Percentiles rank a stretch among this genome's conserved stretches.
phyloP scores from a whole-genome alignment of 2,329 filamentous ascomycete species.

The Triangularia setosa region DNA sequence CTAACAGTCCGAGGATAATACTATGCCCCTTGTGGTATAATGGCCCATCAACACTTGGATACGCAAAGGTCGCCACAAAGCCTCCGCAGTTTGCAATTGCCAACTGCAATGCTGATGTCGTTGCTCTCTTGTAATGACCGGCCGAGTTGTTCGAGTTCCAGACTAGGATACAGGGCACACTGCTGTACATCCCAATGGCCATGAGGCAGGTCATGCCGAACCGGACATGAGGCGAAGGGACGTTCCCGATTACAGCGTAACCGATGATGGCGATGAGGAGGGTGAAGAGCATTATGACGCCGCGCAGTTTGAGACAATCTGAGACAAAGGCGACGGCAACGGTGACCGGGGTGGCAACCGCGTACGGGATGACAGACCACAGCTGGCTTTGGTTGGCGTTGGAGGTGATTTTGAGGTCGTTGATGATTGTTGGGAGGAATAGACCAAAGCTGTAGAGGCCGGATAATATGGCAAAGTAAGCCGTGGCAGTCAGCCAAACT shows the following conservation, averaged over 20 bases:
- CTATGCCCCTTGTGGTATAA: slow-evolving; percentile 59
- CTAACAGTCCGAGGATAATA: slow-evolving; percentile 55
- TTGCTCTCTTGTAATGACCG: slow-evolving; percentile 66
- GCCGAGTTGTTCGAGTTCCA: slow-evolving; percentile 68
- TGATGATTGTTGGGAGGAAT: slow-evolving; percentile 63
- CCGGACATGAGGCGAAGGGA: slow-evolving; percentile 46
- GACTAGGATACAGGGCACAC: slow-evolving; percentile 58
- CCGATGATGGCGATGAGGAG: slow-evolving; percentile 62
- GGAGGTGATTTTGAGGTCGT: slow-evolving; percentile 49
- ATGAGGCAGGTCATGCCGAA: slow-evolving; percentile 67
- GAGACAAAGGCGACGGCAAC: slow-evolving; percentile 55
- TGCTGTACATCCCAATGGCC: slow-evolving; percentile 61
- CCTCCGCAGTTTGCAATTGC: slow-evolving; percentile 64
- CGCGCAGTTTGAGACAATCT: slow-evolving; percentile 56
- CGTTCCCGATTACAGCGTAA: slow-evolving; percentile 60
- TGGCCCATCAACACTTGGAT: slow-evolving; percentile 52
- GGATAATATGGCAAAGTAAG: slow-evolving; percentile 57
- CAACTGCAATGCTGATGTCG: slow-evolving; percentile 61
- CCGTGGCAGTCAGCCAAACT: slow-evolving; percentile 59
- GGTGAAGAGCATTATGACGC: slow-evolving; percentile 59
- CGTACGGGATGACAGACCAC: slow-evolving; percentile 62
- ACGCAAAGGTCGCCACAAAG: slow-evolving; percentile 61
- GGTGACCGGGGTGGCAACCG: slow-evolving; percentile 54
- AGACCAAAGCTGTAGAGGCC: slow-evolving; percentile 62
- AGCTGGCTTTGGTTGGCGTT: slow-evolving; percentile 56